Percentiles rank a stretch among this genome's conserved stretches.
These are phyloP conservation scores for Yamagishiella unicocca DNA, from an alignment of 139 green algal species.

Conservation along the genomic window DNA sequence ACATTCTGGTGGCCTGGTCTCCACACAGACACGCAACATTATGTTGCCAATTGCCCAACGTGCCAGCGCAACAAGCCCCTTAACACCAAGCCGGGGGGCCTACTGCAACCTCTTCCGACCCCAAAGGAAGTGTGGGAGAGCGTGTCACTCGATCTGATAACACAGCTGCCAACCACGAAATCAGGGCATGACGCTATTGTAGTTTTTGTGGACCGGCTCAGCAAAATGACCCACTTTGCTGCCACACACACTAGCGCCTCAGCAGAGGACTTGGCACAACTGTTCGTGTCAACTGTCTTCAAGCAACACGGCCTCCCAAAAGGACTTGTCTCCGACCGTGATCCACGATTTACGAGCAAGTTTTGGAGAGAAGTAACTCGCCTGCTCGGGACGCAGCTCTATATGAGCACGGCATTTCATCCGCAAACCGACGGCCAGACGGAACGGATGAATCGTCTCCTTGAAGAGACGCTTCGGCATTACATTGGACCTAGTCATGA, in stretches of 20 bases:
- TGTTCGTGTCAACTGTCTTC: conserved; percentile 54
- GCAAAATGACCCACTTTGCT: conserved; percentile 59
- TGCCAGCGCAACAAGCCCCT: conserved; percentile 48
- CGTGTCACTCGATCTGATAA: conserved; percentile 60
- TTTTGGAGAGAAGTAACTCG: conserved; percentile 50
- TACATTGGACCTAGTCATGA: conserved; percentile 69
- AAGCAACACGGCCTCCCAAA: conserved; percentile 44
- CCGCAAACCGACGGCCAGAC: conserved; percentile 77
- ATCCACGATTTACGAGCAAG: conserved; percentile 36
- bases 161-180: conserved; percentile 42
- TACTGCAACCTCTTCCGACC: conserved; percentile 50
- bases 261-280: conserved; percentile 36
- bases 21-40: background rate
- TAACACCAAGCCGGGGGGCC: conserved; percentile 28
- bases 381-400: background rate
- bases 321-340: conserved; percentile 55
- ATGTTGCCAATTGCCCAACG: conserved; percentile 18
- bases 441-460: conserved; percentile 67
- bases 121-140: no score
- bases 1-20: no score
- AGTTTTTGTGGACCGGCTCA: conserved; percentile 61
- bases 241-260: background rate
- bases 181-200: conserved; percentile 52
- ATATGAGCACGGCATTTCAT: no score
- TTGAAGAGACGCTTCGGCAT: conserved; percentile 71